phyloP scores from a whole-genome alignment of 176 grass and related monocot species.

The Aegilops umbellulata region DNA sequence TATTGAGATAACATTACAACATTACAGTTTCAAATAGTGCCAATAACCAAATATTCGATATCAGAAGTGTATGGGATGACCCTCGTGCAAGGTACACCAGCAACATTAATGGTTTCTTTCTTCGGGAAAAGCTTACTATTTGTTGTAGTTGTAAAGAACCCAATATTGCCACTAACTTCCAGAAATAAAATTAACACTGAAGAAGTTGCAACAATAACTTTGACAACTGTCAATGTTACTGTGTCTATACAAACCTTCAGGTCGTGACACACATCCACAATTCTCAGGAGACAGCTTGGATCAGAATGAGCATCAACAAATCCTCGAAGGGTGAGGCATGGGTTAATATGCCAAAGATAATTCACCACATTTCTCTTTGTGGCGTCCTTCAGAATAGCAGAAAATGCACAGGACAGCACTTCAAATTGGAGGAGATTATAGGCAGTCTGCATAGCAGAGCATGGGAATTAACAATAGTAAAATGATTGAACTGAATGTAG shows the following conservation, averaged over 20 bases:
- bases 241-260: slow-evolving; percentile 56
- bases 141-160: not conserved
- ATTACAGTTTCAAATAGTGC: not conserved
- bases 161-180: not conserved
- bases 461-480: slow-evolving; percentile 16
- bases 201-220: not conserved
- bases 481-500: slow-evolving; percentile 18
- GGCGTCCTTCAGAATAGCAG: slow-evolving; percentile 60
- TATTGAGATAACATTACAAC: not conserved
- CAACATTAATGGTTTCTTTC: not conserved
- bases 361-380: slow-evolving; percentile 48
- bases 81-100: not conserved
- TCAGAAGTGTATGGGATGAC: not conserved
- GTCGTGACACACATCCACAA: slow-evolving; percentile 60
- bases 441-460: slow-evolving; percentile 54
- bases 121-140: slow-evolving; percentile 12
- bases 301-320: slow-evolving; percentile 65
- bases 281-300: slow-evolving; percentile 58
- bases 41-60: slow-evolving; percentile 11
- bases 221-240: not conserved
- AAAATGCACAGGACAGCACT: slow-evolving; percentile 59
- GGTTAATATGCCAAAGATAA: slow-evolving; percentile 66
- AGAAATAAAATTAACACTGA: slow-evolving; percentile 8
- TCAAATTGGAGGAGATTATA: slow-evolving; percentile 85
- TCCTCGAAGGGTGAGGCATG: slow-evolving; percentile 58